Evolutionary conservation across 352 stramenopile species (phyloP).

Genomic region (Phytophthora citricola): DNA sequence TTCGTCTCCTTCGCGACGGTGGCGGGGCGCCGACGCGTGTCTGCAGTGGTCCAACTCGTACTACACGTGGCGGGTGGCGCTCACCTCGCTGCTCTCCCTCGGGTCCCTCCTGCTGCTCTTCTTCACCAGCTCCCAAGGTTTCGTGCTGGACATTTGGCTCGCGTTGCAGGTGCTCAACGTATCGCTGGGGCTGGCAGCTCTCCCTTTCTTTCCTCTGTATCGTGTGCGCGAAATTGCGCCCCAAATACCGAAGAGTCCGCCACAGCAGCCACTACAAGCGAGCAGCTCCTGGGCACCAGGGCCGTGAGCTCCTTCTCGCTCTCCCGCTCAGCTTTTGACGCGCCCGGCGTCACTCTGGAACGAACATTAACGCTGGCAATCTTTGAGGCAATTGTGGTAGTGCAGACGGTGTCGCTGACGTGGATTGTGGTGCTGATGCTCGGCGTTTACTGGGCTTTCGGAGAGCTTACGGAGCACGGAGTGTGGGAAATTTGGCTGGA

Average conservation of each 20-base stretch:
- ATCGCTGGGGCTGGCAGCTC: conserved; percentile 57
- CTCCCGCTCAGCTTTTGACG: conserved; percentile 54
- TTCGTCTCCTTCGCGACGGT: conserved; percentile 15
- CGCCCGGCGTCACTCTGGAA: conserved; percentile 45
- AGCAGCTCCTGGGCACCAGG: conserved; percentile 27
- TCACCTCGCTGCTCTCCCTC: conserved; percentile 55
- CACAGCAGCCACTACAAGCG: conserved; percentile 6
- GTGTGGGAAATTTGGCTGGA: conserved; percentile 44
- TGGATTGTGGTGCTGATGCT: conserved; percentile 59
- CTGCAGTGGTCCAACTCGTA: conserved; percentile 77
- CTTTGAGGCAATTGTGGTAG: conserved; percentile 73
- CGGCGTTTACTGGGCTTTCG: conserved; percentile 52
- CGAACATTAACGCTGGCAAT: conserved; percentile 58
- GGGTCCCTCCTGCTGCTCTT: conserved; percentile 52
- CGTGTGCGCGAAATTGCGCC: conserved; percentile 10
- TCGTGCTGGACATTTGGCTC: conserved; percentile 57
- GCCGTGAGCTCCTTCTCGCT: conserved; percentile 60
- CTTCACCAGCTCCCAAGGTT: conserved; percentile 36
- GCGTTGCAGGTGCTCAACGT: conserved; percentile 63
- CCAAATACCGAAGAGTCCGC: conserved; percentile 1
- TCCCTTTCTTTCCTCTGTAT: conserved; percentile 60
- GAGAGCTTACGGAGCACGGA: conserved; percentile 48
- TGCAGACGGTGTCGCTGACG: conserved; percentile 59
- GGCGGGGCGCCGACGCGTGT: conserved; percentile 49
- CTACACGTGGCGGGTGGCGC: conserved; percentile 64